Percentiles rank a stretch among this genome's conserved stretches.
These are phyloP conservation scores for Leishmania arabica DNA, from an alignment of 208 protist genomes.

Conservation along the genomic window DNA sequence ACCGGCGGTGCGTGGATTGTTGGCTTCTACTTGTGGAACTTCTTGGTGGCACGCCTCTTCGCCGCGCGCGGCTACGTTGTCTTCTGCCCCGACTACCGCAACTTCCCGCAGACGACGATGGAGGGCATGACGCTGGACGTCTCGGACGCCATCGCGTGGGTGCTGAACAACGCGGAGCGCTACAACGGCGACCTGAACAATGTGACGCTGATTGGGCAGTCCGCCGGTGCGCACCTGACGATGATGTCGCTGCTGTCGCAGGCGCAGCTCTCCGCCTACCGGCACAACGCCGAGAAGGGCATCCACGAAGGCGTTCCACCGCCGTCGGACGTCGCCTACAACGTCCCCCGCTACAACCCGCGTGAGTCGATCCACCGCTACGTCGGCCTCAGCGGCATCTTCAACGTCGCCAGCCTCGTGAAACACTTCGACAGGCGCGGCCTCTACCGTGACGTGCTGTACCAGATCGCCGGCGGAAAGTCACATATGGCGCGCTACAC, in stretches of 20 bases:
- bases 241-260: conserved; percentile 89
- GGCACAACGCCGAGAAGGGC: conserved; percentile 31
- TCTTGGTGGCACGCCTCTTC: conserved; percentile 66
- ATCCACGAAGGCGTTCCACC: conserved; percentile 32
- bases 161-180: conserved; percentile 81
- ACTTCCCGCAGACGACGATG: conserved; percentile 92
- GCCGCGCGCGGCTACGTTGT: conserved; percentile 82
- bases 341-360: conserved; percentile 85
- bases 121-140: conserved; percentile 90
- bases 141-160: conserved; percentile 86
- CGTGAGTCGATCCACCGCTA: conserved; percentile 79
- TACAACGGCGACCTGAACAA: conserved; percentile 86
- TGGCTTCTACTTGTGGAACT: conserved; percentile 73
- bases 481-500: conserved; percentile 56
- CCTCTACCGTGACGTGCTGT: conserved; percentile 63
- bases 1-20: conserved; percentile 86
- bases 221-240: conserved; percentile 83
- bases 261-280: conserved; percentile 71
- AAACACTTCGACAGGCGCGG: conserved; percentile 63
- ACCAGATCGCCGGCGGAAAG: conserved; percentile 56
- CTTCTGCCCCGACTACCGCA: conserved; percentile 93
- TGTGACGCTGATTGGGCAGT: conserved; percentile 82
- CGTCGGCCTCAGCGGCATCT: conserved; percentile 86
- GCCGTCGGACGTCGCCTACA: conserved; percentile 65
- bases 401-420: conserved; percentile 64